phyloP scores from a whole-genome alignment of 345 rosid species.

The Stellera chamaejasme region DNA sequence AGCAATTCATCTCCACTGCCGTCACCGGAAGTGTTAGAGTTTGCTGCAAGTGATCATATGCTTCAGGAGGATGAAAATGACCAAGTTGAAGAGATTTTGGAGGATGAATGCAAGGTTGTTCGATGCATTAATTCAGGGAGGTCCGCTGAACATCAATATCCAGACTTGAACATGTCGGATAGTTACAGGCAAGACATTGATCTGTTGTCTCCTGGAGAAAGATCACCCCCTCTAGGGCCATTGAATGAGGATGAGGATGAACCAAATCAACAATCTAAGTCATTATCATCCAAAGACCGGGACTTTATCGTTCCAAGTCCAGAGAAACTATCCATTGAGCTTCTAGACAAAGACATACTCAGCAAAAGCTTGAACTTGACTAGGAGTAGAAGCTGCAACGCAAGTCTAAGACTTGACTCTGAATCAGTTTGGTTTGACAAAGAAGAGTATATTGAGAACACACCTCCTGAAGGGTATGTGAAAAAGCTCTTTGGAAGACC shows the following conservation, averaged over 20 bases:
- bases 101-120: conserved; percentile 45
- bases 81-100: conserved; percentile 29
- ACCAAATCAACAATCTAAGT: conserved; percentile 21
- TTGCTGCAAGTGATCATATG: conserved; percentile 14
- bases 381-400: conserved; percentile 69
- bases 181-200: conserved; percentile 14
- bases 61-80: conserved; percentile 30
- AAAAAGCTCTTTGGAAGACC: conserved; percentile 33
- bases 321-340: conserved; percentile 28
- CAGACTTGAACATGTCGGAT: conserved; percentile 18
- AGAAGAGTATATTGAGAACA: conserved; percentile 23
- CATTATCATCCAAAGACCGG: conserved; percentile 21
- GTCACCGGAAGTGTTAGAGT: conserved; percentile 21
- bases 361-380: conserved; percentile 32
- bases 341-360: conserved; percentile 27
- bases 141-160: conserved; percentile 19
- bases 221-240: conserved; percentile 15
- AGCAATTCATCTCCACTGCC: conserved; percentile 24
- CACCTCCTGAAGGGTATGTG: conserved; percentile 28
- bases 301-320: conserved; percentile 28
- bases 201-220: conserved; percentile 14
- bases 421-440: conserved; percentile 24
- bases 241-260: conserved; percentile 22
- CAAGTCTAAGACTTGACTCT: conserved; percentile 27
- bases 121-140: conserved; percentile 48